Evolutionary conservation across 768 basidiomycete species (phyloP).

Genomic region (Russula vinacea): DNA sequence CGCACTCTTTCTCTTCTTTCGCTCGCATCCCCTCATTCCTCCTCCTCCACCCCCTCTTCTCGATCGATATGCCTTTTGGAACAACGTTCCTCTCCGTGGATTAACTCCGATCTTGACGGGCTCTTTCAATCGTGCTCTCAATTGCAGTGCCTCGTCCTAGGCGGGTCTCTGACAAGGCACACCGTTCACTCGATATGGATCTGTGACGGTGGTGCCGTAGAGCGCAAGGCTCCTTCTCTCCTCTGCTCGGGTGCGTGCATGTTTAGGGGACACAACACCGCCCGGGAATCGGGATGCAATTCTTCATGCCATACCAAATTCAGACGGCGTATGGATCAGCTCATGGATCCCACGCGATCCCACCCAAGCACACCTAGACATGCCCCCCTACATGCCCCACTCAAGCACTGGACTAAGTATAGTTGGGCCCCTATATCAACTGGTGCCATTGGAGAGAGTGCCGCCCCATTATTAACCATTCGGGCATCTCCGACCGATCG

Average conservation of each 20-base stretch:
- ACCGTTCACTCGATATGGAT: neutral
- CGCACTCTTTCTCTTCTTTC: neutral
- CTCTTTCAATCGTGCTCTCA: neutral
- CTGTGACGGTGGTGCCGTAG: neutral
- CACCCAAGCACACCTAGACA: neutral
- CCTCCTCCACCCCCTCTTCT: neutral
- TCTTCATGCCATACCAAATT: constrained; percentile 6
- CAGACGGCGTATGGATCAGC: neutral
- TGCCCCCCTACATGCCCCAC: constrained; percentile 4
- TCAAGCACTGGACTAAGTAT: neutral
- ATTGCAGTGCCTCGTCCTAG: neutral
- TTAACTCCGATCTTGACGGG: neutral
- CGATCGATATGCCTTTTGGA: neutral
- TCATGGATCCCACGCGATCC: neutral
- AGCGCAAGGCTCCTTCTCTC: neutral
- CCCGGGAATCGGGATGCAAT: constrained; percentile 10
- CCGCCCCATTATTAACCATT: constrained; percentile 5
- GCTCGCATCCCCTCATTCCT: neutral
- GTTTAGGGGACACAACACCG: neutral
- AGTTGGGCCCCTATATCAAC: neutral
- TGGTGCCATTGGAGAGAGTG: constrained; percentile 1
- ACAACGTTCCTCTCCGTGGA: neutral
- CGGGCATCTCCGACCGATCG: constrained; percentile 19
- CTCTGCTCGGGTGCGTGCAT: neutral
- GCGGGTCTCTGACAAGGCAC: neutral